Percentiles rank a stretch among this genome's conserved stretches.
Evolutionary conservation across 1,284 basidiomycete genomes (phyloP).

Genomic region (Fomitiporia mediterranea): DNA sequence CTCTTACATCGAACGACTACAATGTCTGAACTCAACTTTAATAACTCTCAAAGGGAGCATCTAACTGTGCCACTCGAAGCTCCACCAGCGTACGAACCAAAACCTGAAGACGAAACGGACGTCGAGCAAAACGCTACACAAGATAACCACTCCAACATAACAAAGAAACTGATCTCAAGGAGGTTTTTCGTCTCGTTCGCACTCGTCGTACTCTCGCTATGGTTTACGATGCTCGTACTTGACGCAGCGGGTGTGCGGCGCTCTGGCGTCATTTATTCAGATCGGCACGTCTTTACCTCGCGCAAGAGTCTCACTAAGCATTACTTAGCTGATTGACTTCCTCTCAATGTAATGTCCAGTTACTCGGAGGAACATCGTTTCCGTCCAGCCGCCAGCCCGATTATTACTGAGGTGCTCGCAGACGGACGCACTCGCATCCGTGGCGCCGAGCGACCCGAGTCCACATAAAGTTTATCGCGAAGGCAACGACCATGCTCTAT

Average conservation of each 20-base stretch:
- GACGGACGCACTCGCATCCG: conserved; percentile 52
- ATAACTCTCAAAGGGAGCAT: too few species aligned
- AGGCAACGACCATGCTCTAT: neutral
- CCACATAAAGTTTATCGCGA: neutral
- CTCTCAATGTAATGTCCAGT: conserved; percentile 29
- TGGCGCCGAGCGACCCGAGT: conserved; percentile 38
- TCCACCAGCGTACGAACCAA: neutral
- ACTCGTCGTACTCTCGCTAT: neutral
- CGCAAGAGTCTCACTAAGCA: too few species aligned
- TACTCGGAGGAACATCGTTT: conserved; percentile 63
- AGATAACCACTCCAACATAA: neutral
- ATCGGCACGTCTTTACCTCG: conserved; percentile 44
- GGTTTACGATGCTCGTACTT: neutral
- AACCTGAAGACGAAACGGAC: neutral
- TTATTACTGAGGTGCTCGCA: conserved; percentile 56
- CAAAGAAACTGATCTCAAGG: too few species aligned
- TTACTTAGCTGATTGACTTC: too few species aligned
- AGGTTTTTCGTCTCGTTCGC: neutral
- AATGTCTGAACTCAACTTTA: neutral
- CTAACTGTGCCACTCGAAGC: neutral
- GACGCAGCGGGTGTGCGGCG: neutral
- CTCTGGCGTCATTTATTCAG: conserved; percentile 42
- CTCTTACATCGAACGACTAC: neutral
- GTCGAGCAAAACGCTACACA: neutral
- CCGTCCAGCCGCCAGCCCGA: conserved; percentile 60